Evolutionary conservation across 768 basidiomycete genomes (phyloP).

Genomic region (Mycena pura): DNA sequence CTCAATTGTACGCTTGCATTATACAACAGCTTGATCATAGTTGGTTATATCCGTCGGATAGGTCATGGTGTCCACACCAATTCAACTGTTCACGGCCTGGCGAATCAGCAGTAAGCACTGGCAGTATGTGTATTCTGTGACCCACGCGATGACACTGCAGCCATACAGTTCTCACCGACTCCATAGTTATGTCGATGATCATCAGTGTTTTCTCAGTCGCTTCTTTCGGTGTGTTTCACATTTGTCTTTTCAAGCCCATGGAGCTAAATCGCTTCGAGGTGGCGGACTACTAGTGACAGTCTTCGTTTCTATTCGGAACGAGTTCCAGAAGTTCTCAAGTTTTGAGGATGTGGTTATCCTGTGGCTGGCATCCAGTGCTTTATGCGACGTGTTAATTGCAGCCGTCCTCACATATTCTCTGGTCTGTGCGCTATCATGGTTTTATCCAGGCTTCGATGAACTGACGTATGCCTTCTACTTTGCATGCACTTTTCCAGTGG

Average conservation of each 20-base stretch:
- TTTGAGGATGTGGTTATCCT: constrained; percentile 25
- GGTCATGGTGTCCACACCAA: constrained; percentile 20
- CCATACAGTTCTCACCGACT: constrained; percentile 16
- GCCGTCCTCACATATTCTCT: constrained; percentile 28
- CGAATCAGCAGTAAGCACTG: constrained; percentile 13
- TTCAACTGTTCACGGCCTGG: constrained; percentile 25
- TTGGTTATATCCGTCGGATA: too few species aligned
- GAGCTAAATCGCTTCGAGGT: neutral
- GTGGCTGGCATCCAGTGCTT: constrained; percentile 30
- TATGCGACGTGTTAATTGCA: constrained; percentile 35
- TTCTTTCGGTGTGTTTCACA: constrained; percentile 15
- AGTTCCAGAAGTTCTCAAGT: constrained; percentile 28
- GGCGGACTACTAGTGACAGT: constrained; percentile 17
- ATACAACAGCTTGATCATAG: too few species aligned
- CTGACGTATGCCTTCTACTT: too few species aligned
- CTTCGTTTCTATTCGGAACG: constrained; percentile 14
- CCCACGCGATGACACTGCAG: neutral
- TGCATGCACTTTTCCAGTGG: constrained; percentile 27
- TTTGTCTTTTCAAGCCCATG: neutral
- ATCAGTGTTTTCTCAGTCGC: constrained; percentile 12
- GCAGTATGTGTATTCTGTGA: too few species aligned
- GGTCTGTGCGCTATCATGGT: constrained; percentile 15
- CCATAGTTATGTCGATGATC: constrained; percentile 5
- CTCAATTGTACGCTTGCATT: too few species aligned
- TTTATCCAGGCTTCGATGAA: neutral